phyloP scores from a whole-genome alignment of 2,329 filamentous ascomycete species.

The Stromatinia cepivora region DNA sequence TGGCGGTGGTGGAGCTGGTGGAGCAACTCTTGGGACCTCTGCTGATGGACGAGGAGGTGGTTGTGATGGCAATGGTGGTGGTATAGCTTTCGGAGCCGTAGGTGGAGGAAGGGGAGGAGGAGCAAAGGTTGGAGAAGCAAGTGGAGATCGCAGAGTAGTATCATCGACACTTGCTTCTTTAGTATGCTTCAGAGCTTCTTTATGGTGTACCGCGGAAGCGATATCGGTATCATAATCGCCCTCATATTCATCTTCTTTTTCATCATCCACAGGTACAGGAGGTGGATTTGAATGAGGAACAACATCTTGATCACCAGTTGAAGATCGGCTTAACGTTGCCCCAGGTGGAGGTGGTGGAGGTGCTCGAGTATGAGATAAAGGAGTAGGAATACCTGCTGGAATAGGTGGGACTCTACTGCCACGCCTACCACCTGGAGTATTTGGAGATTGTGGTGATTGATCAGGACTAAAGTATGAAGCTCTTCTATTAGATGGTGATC shows the following conservation, averaged over 20 bases:
- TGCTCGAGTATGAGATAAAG: constrained; percentile 57
- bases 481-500: constrained; percentile 45
- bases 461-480: constrained; percentile 44
- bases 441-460: constrained; percentile 40
- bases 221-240: constrained; percentile 98
- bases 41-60: constrained; percentile 58
- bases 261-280: constrained; percentile 63
- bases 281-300: constrained; percentile 47
- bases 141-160: constrained; percentile 52
- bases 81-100: constrained; percentile 58
- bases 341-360: constrained; percentile 67
- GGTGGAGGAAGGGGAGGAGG: constrained; percentile 56
- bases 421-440: constrained; percentile 52
- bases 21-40: constrained; percentile 69
- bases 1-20: constrained; percentile 57
- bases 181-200: constrained; percentile 85
- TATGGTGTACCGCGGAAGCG: constrained; percentile 87
- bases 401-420: constrained; percentile 61
- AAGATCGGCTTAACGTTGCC: constrained; percentile 55
- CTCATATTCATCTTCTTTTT: constrained; percentile 90
- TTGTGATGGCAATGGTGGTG: constrained; percentile 65
- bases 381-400: constrained; percentile 51
- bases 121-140: constrained; percentile 44
- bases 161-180: constrained; percentile 77
- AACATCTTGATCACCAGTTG: constrained; percentile 56